Evolutionary conservation across 2,329 filamentous ascomycete genomes (phyloP).

Genomic region (Alternaria panax): DNA sequence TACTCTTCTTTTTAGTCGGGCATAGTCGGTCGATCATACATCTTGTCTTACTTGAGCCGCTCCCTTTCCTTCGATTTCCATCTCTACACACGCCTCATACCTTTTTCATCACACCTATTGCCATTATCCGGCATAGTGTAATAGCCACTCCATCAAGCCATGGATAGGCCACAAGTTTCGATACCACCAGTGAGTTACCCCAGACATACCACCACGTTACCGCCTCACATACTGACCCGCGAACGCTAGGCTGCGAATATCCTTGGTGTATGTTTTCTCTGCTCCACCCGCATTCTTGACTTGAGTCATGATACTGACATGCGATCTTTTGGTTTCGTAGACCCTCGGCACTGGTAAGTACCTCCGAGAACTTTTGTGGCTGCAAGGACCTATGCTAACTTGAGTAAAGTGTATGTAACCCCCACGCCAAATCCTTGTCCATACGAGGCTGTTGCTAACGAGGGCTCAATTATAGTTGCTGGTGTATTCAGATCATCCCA

Average conservation of each 20-base stretch:
- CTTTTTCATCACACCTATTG: background rate
- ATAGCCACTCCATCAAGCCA: constrained; percentile 7
- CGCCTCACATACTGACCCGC: constrained; percentile 27
- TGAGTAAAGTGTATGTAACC: constrained; percentile 30
- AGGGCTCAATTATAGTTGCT: constrained; percentile 44
- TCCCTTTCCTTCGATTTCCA: background rate
- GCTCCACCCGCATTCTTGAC: background rate
- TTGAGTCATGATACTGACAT: constrained; percentile 24
- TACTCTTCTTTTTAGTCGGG: constrained; percentile 7
- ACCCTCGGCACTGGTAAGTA: constrained; percentile 50
- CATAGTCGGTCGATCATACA: background rate
- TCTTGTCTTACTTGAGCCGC: background rate
- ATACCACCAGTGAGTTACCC: constrained; percentile 42
- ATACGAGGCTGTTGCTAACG: constrained; percentile 23
- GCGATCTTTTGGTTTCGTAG: constrained; percentile 22
- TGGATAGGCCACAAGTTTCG: constrained; percentile 44
- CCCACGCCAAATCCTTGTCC: background rate
- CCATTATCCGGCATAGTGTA: background rate
- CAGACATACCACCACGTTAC: background rate
- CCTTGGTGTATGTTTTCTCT: constrained; percentile 44
- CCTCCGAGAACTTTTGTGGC: background rate
- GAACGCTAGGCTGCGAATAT: constrained; percentile 48
- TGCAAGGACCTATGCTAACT: constrained; percentile 20
- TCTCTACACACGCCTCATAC: background rate
- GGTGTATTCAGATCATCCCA: constrained; percentile 53